Conservation (phyloP, 805 yeast genomes). For the Starmerella floricola region DNA sequence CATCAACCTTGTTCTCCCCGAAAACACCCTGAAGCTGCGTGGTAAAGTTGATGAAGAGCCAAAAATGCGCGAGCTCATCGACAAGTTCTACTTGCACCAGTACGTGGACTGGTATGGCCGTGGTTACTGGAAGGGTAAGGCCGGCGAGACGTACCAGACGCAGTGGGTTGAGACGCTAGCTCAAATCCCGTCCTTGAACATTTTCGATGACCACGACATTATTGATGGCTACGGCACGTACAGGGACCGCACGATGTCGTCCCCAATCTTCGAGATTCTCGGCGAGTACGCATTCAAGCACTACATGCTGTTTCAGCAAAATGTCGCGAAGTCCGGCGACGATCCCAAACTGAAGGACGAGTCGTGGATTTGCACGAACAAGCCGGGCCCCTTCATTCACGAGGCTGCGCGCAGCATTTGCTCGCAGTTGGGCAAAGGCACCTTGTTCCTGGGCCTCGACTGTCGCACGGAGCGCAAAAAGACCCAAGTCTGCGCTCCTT, state of each 20-base stretch:
- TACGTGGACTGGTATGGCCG: conserved; percentile 83
- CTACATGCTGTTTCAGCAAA: conserved; percentile 88
- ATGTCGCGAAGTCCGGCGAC: conserved; percentile 38
- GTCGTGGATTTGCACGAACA: conserved; percentile 51
- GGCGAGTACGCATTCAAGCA: conserved; percentile 74
- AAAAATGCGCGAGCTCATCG: conserved; percentile 37
- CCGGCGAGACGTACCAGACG: conserved; percentile 53
- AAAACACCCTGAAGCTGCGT: conserved; percentile 7
- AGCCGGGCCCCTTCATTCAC: conserved; percentile 56
- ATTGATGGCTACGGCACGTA: conserved; percentile 95
- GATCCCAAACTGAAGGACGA: conserved; percentile 35
- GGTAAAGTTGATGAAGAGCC: conserved; percentile 51
- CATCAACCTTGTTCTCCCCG: conserved; percentile 42
- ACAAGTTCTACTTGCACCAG: conserved; percentile 55
- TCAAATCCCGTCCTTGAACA: conserved; percentile 72
- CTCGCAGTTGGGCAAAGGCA: conserved; percentile 59
- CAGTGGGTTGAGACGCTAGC: conserved; percentile 66
- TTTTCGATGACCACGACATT: conserved; percentile 91
- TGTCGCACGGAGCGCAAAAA: conserved; percentile 83
- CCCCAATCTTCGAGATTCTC: conserved; percentile 53
- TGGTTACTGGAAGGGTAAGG: conserved; percentile 69
- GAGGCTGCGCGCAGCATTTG: conserved; percentile 57
- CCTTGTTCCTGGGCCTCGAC: conserved; percentile 70
- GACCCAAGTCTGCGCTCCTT: conserved; percentile 41
- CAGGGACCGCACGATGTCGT: conserved; percentile 57